Conservation (phyloP, 169 alveolate species). For the Cryptosporidium sp. region DNA sequence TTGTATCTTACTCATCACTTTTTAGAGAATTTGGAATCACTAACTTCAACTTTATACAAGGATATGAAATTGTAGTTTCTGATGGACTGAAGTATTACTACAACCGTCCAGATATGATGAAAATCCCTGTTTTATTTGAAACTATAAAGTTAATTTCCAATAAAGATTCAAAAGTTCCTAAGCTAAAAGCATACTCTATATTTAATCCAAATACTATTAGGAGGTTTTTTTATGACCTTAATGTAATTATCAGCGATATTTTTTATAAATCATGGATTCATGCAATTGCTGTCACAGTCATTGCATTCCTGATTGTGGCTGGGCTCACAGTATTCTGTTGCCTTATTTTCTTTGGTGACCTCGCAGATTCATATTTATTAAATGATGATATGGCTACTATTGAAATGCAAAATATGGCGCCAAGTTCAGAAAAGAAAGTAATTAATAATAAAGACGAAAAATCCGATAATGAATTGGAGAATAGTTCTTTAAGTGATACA, state of each 20-base stretch:
- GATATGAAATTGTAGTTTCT: conserved; percentile 52
- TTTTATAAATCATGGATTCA: conserved; percentile 71
- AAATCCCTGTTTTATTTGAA: conserved; percentile 5
- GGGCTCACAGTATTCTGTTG: conserved; percentile 46
- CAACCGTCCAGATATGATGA: conserved; percentile 39
- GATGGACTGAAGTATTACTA: conserved; percentile 65
- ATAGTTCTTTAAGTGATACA: conserved; percentile 7
- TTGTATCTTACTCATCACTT: conserved; percentile 41
- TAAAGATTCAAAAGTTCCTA: conserved; percentile 33
- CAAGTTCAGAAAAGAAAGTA: not conserved
- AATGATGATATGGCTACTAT: conserved; percentile 1
- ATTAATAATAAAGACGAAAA: not conserved
- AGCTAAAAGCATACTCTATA: conserved; percentile 54
- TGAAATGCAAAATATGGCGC: conserved; percentile 69
- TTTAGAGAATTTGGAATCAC: conserved; percentile 71
- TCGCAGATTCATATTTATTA: conserved; percentile 54
- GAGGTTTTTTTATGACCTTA: conserved; percentile 57
- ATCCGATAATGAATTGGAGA: not conserved
- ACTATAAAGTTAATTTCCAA: conserved; percentile 26
- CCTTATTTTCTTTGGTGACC: conserved; percentile 61
- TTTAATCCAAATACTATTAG: conserved; percentile 40
- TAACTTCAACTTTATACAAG: conserved; percentile 42
- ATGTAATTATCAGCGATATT: conserved; percentile 21
- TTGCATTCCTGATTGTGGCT: conserved; percentile 29
- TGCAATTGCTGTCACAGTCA: conserved; percentile 26